Evolutionary conservation across 2,329 filamentous ascomycete genomes (phyloP).

Genomic region (Trichophyton simii): DNA sequence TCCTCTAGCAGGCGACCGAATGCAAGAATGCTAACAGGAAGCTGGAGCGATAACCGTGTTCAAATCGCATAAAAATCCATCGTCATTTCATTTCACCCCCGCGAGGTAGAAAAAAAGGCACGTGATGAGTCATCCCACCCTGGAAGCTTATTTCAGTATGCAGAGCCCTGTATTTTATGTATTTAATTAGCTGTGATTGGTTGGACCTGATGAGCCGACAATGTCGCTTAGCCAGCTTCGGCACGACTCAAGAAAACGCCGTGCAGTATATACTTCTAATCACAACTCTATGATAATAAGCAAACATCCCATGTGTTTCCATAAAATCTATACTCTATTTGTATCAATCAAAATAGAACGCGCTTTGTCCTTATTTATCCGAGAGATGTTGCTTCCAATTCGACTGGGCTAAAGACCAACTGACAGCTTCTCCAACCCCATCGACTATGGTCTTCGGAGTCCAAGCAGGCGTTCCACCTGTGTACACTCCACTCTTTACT

Average conservation of each 20-base stretch:
- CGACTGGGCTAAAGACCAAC: slow-evolving; percentile 56
- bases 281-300: no score
- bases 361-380: background rate
- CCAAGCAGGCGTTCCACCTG: slow-evolving; percentile 44
- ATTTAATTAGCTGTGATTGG: background rate
- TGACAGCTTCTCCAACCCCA: slow-evolving; percentile 64
- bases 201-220: background rate
- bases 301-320: background rate
- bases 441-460: slow-evolving; percentile 54
- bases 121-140: slow-evolving; percentile 7
- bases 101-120: background rate
- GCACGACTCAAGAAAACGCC: no score
- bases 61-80: background rate
- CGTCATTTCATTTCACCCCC: background rate
- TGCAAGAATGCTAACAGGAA: background rate
- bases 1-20: background rate
- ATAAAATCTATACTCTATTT: background rate
- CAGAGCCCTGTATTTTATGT: background rate
- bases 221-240: background rate
- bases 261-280: no score
- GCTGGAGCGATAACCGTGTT: background rate
- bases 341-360: background rate
- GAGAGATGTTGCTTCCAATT: slow-evolving; percentile 21
- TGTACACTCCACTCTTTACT: slow-evolving; percentile 69
- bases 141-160: slow-evolving; percentile 6